A percentile compares a stretch with the other conserved stretches of the same genome.
These are phyloP conservation scores for Rubroshorea leprosula DNA, from an alignment of 345 rosid genomes.

Conservation along the genomic window DNA sequence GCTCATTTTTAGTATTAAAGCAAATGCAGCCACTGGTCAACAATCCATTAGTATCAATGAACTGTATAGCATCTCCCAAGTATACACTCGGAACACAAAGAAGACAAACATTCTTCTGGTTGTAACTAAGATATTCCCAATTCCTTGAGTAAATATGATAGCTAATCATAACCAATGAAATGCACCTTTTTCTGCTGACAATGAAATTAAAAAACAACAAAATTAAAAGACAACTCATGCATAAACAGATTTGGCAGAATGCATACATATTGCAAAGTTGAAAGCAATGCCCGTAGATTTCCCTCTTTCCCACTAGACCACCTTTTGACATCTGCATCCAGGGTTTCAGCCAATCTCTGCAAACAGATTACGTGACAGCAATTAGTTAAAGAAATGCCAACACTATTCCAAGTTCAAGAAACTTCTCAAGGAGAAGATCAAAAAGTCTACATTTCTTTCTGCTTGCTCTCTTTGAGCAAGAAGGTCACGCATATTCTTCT, in stretches of 20 bases:
- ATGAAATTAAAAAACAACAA: too few species aligned
- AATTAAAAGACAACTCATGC: too few species aligned
- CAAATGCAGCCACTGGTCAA: too few species aligned
- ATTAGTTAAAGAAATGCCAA: constrained; percentile 8
- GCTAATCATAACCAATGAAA: neutral
- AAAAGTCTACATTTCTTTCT: constrained; percentile 68
- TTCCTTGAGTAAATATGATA: too few species aligned
- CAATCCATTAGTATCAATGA: too few species aligned
- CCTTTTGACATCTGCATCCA: constrained; percentile 88
- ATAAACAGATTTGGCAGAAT: neutral
- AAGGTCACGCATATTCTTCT: constrained; percentile 91
- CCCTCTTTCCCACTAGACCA: constrained; percentile 97
- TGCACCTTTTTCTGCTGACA: neutral
- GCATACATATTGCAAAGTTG: constrained; percentile 96
- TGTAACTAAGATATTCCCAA: too few species aligned
- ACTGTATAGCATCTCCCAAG: too few species aligned
- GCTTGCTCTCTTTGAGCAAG: constrained; percentile 84
- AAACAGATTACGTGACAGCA: constrained; percentile 14
- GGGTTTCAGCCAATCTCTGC: constrained; percentile 86
- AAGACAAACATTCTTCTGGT: too few species aligned
- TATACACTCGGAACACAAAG: too few species aligned
- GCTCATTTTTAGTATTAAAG: too few species aligned
- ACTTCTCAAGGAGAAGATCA: constrained; percentile 1
- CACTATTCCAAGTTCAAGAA: constrained; percentile 8
- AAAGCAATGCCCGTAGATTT: constrained; percentile 87